Conservation (phyloP, 108 stramenopile species). For the Asterionellopsis glacialis region DNA sequence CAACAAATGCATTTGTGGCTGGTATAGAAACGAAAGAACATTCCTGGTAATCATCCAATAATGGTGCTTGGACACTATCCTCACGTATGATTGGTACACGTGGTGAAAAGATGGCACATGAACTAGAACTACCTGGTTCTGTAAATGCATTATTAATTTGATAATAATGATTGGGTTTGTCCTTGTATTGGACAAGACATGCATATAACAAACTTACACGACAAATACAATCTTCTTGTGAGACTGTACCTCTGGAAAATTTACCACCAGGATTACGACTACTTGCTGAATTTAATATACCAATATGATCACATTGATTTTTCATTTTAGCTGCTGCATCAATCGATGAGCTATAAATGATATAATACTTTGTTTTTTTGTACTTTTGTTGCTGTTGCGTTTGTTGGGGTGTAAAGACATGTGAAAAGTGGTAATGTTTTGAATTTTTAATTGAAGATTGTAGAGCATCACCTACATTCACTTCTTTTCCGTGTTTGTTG, state of each 20-base stretch:
- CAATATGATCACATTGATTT: constrained; percentile 9
- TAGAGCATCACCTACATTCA: constrained; percentile 9
- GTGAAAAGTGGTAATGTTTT: constrained; percentile 16
- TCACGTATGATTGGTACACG: constrained; percentile 48
- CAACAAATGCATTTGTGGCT: constrained; percentile 44
- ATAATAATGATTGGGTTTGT: constrained; percentile 10
- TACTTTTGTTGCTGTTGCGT: neutral
- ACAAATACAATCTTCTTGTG: constrained; percentile 47
- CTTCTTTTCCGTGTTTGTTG: constrained; percentile 2
- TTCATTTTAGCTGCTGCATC: constrained; percentile 5
- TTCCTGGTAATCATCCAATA: constrained; percentile 32
- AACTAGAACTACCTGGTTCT: constrained; percentile 9
- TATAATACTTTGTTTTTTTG: constrained; percentile 2
- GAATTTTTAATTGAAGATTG: constrained; percentile 7
- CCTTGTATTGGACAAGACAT: constrained; percentile 18
- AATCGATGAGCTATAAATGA: constrained; percentile 9
- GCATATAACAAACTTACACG: constrained; percentile 43
- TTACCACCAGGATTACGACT: constrained; percentile 43
- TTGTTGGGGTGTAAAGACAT: constrained; percentile 1
- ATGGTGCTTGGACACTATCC: constrained; percentile 32
- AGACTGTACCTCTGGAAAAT: constrained; percentile 39
- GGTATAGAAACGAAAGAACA: constrained; percentile 24
- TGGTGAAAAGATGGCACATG: constrained; percentile 14
- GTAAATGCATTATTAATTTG: constrained; percentile 23
- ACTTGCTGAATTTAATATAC: constrained; percentile 38